These are phyloP conservation scores for Apiospora phragmitis DNA, from an alignment of 2,329 filamentous ascomycete genomes.

Conservation along the genomic window DNA sequence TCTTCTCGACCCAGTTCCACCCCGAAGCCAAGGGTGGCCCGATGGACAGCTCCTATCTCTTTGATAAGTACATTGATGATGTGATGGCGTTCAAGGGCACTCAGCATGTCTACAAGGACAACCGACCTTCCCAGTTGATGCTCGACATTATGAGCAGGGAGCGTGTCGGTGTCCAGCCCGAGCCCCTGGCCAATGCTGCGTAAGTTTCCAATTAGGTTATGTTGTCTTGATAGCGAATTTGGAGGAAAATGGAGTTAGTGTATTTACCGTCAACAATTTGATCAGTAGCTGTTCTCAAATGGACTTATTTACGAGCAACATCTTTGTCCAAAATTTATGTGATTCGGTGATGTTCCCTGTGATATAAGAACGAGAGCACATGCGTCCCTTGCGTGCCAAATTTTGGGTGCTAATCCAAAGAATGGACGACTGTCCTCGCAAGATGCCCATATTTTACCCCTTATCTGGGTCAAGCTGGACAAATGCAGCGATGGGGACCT, in stretches of 20 bases:
- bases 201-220: slow-evolving; percentile 26
- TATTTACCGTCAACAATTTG: slow-evolving; percentile 1
- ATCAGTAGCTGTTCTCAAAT: neutral
- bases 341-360: neutral
- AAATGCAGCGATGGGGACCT: no score
- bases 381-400: neutral
- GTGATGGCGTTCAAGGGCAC: slow-evolving; percentile 86
- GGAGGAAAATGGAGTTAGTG: slow-evolving; percentile 7
- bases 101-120: slow-evolving; percentile 79
- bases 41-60: slow-evolving; percentile 92
- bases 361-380: neutral
- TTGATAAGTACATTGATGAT: slow-evolving; percentile 93
- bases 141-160: slow-evolving; percentile 92
- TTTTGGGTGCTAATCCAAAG: no score
- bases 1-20: slow-evolving; percentile 99
- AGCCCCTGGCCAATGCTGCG: slow-evolving; percentile 53
- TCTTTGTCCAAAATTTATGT: neutral
- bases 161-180: slow-evolving; percentile 84
- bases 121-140: slow-evolving; percentile 82
- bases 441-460: no score
- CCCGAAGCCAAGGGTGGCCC: slow-evolving; percentile 97
- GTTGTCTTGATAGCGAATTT: slow-evolving; percentile 2
- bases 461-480: no score
- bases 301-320: neutral
- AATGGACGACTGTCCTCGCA: no score